phyloP scores from a whole-genome alignment of 257 asterid species.

The Echites panduratus region DNA sequence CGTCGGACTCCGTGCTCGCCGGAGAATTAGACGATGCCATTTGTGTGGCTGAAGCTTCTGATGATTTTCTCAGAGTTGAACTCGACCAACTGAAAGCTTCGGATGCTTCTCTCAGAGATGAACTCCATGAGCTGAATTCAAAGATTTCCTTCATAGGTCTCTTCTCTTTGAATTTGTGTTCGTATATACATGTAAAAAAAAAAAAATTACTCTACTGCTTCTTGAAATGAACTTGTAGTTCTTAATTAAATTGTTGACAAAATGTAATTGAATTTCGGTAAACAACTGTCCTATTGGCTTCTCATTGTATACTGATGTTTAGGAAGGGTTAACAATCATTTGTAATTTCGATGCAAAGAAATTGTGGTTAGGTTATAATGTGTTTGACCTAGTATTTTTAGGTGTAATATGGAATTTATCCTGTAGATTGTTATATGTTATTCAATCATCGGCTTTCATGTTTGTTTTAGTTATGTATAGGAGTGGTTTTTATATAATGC shows the following conservation, averaged over 20 bases:
- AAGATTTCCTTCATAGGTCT: conserved; percentile 38
- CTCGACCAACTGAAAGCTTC: conserved; percentile 27
- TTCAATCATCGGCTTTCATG: background rate
- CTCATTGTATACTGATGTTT: background rate
- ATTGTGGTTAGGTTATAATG: background rate
- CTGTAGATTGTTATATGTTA: background rate
- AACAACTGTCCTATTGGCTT: background rate
- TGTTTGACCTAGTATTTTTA: background rate
- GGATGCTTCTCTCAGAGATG: conserved; percentile 25
- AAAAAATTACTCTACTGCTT: background rate
- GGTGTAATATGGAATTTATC: background rate
- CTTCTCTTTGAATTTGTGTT: background rate
- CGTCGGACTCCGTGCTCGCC: conserved; percentile 9
- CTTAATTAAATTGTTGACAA: background rate
- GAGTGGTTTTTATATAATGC: background rate
- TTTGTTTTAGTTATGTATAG: no score
- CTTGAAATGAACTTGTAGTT: background rate
- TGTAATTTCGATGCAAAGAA: background rate
- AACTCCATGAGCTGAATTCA: conserved; percentile 35
- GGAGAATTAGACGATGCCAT: conserved; percentile 4
- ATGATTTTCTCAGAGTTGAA: conserved; percentile 24
- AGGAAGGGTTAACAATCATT: background rate
- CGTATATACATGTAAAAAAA: background rate
- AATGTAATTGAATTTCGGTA: background rate
- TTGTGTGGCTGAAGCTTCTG: conserved; percentile 12